phyloP scores from a whole-genome alignment of 495 filamentous ascomycete species.

The Entonaema liquescens region DNA sequence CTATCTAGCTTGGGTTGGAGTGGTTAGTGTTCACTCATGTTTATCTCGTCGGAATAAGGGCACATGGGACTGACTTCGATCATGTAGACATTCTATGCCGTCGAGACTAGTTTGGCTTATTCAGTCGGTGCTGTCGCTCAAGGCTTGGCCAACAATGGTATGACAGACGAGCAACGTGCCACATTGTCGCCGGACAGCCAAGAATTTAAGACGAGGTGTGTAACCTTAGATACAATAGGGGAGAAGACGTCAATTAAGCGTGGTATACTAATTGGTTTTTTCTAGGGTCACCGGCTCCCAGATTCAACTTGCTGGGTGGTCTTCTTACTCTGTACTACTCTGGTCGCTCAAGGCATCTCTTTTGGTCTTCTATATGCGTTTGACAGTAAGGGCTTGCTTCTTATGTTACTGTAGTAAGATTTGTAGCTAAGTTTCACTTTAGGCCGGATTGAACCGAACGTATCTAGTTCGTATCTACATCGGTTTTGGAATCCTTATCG shows the following conservation, averaged over 20 bases:
- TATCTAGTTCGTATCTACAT: conserved; percentile 63
- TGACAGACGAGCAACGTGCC: conserved; percentile 62
- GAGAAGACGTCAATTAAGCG: background rate
- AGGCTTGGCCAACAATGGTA: conserved; percentile 69
- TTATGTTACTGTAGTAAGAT: background rate
- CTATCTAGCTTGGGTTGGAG: conserved; percentile 52
- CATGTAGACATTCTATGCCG: conserved; percentile 48
- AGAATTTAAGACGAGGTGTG: conserved; percentile 55
- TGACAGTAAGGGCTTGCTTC: conserved; percentile 56
- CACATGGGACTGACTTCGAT: conserved; percentile 11
- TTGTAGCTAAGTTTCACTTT: conserved; percentile 18
- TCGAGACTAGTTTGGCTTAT: conserved; percentile 51
- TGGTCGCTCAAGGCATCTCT: conserved; percentile 65
- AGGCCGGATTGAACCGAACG: conserved; percentile 51
- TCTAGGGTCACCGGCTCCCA: conserved; percentile 64
- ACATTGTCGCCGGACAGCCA: conserved; percentile 54
- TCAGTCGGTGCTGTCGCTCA: conserved; percentile 54
- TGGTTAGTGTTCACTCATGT: conserved; percentile 44
- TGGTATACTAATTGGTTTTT: conserved; percentile 20
- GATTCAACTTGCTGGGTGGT: conserved; percentile 67
- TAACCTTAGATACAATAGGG: background rate
- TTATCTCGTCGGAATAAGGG: background rate
- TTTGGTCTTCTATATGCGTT: conserved; percentile 64
- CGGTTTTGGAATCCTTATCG: conserved; percentile 59
- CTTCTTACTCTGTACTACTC: conserved; percentile 62